Evolutionary conservation across 257 asterid genomes (phyloP).

Genomic region (Solanum chilense): DNA sequence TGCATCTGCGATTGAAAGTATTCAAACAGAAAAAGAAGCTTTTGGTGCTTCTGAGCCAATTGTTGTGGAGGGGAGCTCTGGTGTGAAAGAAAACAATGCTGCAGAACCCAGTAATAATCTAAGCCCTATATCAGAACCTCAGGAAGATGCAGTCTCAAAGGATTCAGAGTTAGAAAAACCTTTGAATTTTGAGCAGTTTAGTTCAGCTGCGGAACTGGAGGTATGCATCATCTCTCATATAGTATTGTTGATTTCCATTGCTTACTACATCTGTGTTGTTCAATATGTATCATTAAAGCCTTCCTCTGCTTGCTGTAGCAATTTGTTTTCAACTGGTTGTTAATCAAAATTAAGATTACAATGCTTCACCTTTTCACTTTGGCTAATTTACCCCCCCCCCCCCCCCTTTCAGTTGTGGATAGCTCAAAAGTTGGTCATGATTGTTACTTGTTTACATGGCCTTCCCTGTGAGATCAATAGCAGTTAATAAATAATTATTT

Average conservation of each 20-base stretch:
- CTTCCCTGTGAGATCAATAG: not conserved
- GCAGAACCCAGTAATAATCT: conserved; percentile 4
- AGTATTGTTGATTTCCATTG: not conserved
- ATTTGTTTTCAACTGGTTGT: not conserved
- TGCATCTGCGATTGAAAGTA: conserved; percentile 1
- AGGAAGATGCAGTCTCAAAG: conserved; percentile 21
- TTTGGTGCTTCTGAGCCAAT: conserved; percentile 11
- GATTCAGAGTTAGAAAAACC: conserved; percentile 25
- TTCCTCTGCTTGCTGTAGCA: not conserved
- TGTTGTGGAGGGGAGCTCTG: conserved; percentile 18
- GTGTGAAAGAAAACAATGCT: conserved; percentile 12
- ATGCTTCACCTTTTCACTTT: not conserved
- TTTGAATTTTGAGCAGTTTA: conserved; percentile 43
- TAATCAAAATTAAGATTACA: not conserved
- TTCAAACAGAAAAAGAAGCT: conserved; percentile 3
- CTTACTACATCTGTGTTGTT: not conserved
- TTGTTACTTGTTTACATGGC: not conserved
- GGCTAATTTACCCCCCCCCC: not conserved
- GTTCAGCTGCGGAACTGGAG: conserved; percentile 58
- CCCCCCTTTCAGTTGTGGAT: not conserved
- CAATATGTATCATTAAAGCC: not conserved
- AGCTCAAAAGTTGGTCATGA: not conserved
- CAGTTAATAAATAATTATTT: not conserved
- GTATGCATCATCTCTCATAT: conserved; percentile 12
- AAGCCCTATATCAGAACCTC: conserved; percentile 7